A percentile compares a stretch with the other conserved stretches of the same genome.
Evolutionary conservation across 176 grass and related monocot genomes (phyloP).

Genomic region (Musa beccarii): DNA sequence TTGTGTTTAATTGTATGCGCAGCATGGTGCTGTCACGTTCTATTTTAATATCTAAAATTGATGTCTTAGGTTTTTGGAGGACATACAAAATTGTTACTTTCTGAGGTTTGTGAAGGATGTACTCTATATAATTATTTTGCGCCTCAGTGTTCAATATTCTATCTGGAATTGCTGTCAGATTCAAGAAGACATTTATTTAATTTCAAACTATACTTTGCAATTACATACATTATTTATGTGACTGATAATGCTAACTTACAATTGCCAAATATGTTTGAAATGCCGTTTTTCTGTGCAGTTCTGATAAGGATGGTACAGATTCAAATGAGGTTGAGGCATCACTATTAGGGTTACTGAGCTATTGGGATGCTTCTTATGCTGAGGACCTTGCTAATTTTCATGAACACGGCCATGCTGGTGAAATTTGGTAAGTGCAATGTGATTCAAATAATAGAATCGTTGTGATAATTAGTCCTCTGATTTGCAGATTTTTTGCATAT

Average conservation of each 20-base stretch:
- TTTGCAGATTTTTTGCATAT: neutral
- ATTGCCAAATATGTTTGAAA: constrained; percentile 10
- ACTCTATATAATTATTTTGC: neutral
- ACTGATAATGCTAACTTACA: neutral
- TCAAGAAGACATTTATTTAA: neutral
- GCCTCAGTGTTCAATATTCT: neutral
- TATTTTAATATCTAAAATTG: neutral
- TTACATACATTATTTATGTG: neutral
- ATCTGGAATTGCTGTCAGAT: neutral
- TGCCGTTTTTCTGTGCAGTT: constrained; percentile 29
- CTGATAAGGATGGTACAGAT: constrained; percentile 80
- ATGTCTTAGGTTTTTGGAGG: neutral
- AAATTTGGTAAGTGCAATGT: constrained; percentile 61
- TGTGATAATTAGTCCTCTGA: neutral
- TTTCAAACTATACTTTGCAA: neutral
- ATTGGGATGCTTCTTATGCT: constrained; percentile 85
- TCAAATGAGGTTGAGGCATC: constrained; percentile 63
- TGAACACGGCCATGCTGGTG: constrained; percentile 71
- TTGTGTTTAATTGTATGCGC: neutral
- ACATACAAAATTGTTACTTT: neutral
- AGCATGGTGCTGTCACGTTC: neutral
- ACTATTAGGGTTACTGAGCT: constrained; percentile 79
- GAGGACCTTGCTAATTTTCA: constrained; percentile 96
- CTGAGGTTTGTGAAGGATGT: neutral
- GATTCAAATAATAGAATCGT: neutral